Percentiles rank a stretch among this genome's conserved stretches.
Evolutionary conservation across 2,329 filamentous ascomycete species (phyloP).

Genomic region (Talaromyces pinophilus): DNA sequence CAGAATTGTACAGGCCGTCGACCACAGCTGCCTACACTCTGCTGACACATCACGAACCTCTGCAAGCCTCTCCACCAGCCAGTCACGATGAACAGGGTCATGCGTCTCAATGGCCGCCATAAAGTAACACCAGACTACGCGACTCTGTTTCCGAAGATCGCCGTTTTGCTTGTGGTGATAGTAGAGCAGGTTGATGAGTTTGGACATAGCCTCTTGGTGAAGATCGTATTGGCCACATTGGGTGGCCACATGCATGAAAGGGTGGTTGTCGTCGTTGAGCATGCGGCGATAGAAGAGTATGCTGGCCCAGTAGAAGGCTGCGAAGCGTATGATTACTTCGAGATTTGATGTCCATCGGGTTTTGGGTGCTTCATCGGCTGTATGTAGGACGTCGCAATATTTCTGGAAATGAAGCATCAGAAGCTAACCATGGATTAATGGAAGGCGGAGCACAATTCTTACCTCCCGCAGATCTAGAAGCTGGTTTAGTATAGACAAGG

Average conservation of each 20-base stretch:
- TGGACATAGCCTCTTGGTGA: constrained; percentile 3
- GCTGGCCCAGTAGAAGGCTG: constrained; percentile 12
- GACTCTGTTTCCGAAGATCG: constrained; percentile 14
- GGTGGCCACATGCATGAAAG: not conserved
- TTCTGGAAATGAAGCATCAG: constrained; percentile 4
- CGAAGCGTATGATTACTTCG: constrained; percentile 6
- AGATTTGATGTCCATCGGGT: constrained; percentile 2
- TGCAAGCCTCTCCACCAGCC: constrained; percentile 9
- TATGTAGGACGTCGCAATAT: constrained; percentile 1
- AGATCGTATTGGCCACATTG: constrained; percentile 6
- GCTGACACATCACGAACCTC: constrained; percentile 16
- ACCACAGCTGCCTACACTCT: constrained; percentile 14
- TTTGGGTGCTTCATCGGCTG: constrained; percentile 5
- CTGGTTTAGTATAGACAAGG: constrained; percentile 1
- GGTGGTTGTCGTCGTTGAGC: not conserved
- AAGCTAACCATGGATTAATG: not conserved
- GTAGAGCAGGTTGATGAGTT: constrained; percentile 5
- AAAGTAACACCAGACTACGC: constrained; percentile 16
- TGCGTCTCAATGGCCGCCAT: constrained; percentile 13
- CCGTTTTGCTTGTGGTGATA: constrained; percentile 9
- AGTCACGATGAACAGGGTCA: constrained; percentile 16
- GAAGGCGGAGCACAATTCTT: not conserved
- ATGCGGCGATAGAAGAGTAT: constrained; percentile 14
- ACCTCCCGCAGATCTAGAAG: constrained; percentile 15
- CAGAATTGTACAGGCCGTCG: constrained; percentile 3